Percentiles rank a stretch among this genome's conserved stretches.
Conservation (phyloP, 192 early-diverging fungal species). For the Backusella liffmaniae region DNA sequence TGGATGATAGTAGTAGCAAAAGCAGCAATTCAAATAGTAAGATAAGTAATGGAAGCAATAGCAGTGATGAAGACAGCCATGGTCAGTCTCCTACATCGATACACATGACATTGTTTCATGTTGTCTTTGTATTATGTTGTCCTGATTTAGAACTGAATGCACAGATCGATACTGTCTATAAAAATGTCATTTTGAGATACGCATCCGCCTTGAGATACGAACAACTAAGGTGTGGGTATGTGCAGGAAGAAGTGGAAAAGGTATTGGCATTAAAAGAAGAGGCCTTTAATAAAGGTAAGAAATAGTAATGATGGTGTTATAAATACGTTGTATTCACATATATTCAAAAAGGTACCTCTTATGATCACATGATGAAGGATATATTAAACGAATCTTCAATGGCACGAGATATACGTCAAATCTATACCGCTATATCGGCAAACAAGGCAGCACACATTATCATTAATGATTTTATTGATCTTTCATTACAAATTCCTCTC, state of each 20-base stretch:
- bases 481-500: slow-evolving; percentile 67
- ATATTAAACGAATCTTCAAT: slow-evolving; percentile 60
- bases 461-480: slow-evolving; percentile 74
- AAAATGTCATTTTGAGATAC: slow-evolving; percentile 65
- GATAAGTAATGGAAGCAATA: neutral
- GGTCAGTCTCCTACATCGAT: slow-evolving; percentile 19
- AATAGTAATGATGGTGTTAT: too few relatives aligned
- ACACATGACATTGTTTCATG: slow-evolving; percentile 74
- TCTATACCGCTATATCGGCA: slow-evolving; percentile 53
- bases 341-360: neutral
- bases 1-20: slow-evolving; percentile 14
- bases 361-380: slow-evolving; percentile 40
- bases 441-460: slow-evolving; percentile 59
- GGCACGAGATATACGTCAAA: slow-evolving; percentile 58
- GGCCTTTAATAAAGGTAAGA: slow-evolving; percentile 40
- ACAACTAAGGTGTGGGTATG: slow-evolving; percentile 72
- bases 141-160: slow-evolving; percentile 49
- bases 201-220: slow-evolving; percentile 77
- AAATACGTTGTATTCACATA: too few relatives aligned
- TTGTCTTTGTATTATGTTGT: slow-evolving; percentile 71
- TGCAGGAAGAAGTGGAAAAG: slow-evolving; percentile 70
- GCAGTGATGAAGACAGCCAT: slow-evolving; percentile 6
- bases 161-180: slow-evolving; percentile 69
- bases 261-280: slow-evolving; percentile 72
- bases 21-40: neutral